Percentiles rank a stretch among this genome's conserved stretches.
Conservation (phyloP, 768 basidiomycete genomes). For the Termitomyces sp. region DNA sequence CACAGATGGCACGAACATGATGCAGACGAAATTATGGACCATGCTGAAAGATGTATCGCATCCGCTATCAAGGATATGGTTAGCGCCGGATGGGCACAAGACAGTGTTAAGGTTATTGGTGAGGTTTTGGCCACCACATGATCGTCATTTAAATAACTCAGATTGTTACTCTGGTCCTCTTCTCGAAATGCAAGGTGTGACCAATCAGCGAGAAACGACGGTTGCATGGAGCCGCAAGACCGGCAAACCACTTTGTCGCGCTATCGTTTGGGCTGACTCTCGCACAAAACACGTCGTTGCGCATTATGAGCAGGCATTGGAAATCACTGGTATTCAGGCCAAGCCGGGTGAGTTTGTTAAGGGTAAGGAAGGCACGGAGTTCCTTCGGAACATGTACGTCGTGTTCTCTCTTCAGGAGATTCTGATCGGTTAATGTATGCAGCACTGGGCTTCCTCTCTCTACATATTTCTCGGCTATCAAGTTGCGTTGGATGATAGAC, state of each 20-base stretch:
- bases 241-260: constrained; percentile 82
- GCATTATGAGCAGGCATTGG: constrained; percentile 70
- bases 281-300: constrained; percentile 83
- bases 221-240: constrained; percentile 90
- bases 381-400: constrained; percentile 63
- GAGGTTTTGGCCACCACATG: constrained; percentile 22
- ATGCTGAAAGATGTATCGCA: constrained; percentile 71
- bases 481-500: constrained; percentile 96
- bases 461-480: constrained; percentile 97
- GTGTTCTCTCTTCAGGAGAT: background rate
- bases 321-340: constrained; percentile 70
- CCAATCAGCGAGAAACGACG: constrained; percentile 96
- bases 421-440: constrained; percentile 3
- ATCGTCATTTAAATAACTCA: background rate
- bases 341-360: constrained; percentile 59
- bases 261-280: constrained; percentile 97
- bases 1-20: constrained; percentile 96
- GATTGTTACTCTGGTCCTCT: background rate
- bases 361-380: constrained; percentile 62
- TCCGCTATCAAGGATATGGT: constrained; percentile 69
- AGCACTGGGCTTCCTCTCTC: constrained; percentile 94
- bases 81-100: constrained; percentile 66
- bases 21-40: constrained; percentile 71
- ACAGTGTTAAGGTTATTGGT: constrained; percentile 92
- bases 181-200: constrained; percentile 56